These are phyloP conservation scores for Ephemerocybe angulata DNA, from an alignment of 768 basidiomycete species.

Conservation along the genomic window DNA sequence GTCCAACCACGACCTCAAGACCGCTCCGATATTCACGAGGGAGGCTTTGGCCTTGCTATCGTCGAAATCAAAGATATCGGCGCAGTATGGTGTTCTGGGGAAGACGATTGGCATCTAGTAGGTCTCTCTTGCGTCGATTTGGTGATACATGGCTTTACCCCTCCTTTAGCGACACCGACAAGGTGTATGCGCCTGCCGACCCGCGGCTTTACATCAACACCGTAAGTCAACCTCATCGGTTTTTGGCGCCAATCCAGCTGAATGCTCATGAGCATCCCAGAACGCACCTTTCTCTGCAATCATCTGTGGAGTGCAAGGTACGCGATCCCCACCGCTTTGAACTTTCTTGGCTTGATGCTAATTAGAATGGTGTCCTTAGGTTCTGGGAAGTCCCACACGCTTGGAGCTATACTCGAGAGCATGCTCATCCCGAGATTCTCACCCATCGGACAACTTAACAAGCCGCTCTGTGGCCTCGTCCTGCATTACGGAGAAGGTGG, in stretches of 20 bases:
- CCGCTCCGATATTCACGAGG: constrained; percentile 51
- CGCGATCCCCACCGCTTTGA: not conserved
- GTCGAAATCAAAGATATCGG: constrained; percentile 29
- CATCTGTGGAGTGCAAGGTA: constrained; percentile 70
- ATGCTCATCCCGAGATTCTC: constrained; percentile 58
- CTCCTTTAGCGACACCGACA: constrained; percentile 31
- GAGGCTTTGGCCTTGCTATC: constrained; percentile 37
- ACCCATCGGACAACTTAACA: constrained; percentile 47
- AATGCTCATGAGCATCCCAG: constrained; percentile 28
- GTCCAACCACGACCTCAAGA: constrained; percentile 34
- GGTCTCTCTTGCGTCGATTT: constrained; percentile 11
- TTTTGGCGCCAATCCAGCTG: not conserved
- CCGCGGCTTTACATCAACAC: constrained; percentile 66
- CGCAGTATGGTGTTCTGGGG: constrained; percentile 66
- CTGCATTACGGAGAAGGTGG: constrained; percentile 73
- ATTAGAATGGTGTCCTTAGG: constrained; percentile 29
- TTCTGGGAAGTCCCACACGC: constrained; percentile 71
- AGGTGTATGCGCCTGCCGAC: constrained; percentile 34
- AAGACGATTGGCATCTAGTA: constrained; percentile 44
- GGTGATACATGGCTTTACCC: not conserved
- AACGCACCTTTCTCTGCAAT: constrained; percentile 72
- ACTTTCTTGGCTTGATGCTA: not conserved
- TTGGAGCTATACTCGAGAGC: constrained; percentile 64
- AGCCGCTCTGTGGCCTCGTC: constrained; percentile 59
- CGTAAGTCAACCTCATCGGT: constrained; percentile 29